Base-by-base conservation (phyloP, 2,329 filamentous ascomycete genomes). In the Aureobasidium leucospermi region DNA sequence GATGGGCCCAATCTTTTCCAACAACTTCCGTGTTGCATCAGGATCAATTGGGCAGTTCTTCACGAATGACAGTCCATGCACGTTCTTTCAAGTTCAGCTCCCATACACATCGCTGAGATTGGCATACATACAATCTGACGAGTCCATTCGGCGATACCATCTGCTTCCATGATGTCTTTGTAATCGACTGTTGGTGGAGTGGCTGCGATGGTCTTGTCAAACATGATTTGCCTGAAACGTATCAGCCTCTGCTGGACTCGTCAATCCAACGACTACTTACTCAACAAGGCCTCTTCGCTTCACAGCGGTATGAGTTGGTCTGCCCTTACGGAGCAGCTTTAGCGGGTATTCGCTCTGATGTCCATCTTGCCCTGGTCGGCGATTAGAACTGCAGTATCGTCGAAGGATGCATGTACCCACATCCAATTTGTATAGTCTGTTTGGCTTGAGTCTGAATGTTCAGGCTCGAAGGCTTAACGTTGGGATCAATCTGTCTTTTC, bases 1-100 rank as follows among this genome's bases (percentile, higher is more conserved):
- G 67, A 97, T 92, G 64, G 93, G 93, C 0, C 90, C 84, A 63
- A 99, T 95, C 58, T 85, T 84, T 68, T 89, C 82, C 2, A 97
- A 78, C 1, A 96, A 78, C n/a, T 76, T 71, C 72, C 93, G 74
- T 0, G 92, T 96, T 6, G 85, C 81, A 64, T 86, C 79, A 0
- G 90, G 88, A 5, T 80, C 80, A 1, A 84, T 76, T 11, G 90
- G 90, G 13, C 87, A 87, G 45, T 79, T 77, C 49, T 85, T 80
- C 15, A 96, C 83, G 68, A 93, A 93, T 66, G 82, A 89, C 69
- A 96, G 90, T 3, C 93, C 92, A 83, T 62, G 75, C 71, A 61
- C 82, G 81, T 88, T 92, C 62, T 29, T 57, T 41, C 9, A 23
- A 43, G 41, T 58, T 23, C 60, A 38, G 16, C 23, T 52, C 11